These are phyloP conservation scores for Annulohypoxylon maeteangense DNA, from an alignment of 495 filamentous ascomycete species.

Conservation along the genomic window DNA sequence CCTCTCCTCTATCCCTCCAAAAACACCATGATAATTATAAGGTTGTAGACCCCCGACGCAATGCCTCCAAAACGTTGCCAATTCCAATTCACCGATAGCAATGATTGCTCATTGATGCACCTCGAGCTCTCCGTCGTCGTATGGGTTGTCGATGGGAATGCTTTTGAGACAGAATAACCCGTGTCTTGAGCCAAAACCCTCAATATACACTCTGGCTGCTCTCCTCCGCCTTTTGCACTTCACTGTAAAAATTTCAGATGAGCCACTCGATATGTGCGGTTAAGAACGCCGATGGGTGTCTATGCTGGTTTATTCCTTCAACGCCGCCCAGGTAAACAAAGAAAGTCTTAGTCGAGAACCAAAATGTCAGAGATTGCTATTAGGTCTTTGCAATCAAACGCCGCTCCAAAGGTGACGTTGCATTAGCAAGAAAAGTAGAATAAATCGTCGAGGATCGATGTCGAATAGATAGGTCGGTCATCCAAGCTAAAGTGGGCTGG, in stretches of 20 bases:
- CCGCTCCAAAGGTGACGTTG: conserved; percentile 27
- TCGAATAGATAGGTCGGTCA: conserved; percentile 25
- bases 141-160: conserved; percentile 27
- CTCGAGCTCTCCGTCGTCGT: conserved; percentile 29
- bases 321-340: conserved; percentile 49
- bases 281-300: conserved; percentile 50
- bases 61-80: conserved; percentile 17
- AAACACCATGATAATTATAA: conserved; percentile 38
- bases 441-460: conserved; percentile 22
- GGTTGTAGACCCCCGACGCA: conserved; percentile 19
- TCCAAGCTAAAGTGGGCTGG: background rate
- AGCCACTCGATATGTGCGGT: conserved; percentile 44
- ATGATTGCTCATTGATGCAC: conserved; percentile 31
- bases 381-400: conserved; percentile 32
- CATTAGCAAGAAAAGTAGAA: conserved; percentile 8
- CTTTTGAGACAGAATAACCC: conserved; percentile 24
- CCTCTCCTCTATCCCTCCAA: conserved; percentile 22
- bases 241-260: conserved; percentile 41
- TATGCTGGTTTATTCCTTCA: conserved; percentile 52
- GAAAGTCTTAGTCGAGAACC: conserved; percentile 41
- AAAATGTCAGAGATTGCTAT: conserved; percentile 45
- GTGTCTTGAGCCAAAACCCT: conserved; percentile 30
- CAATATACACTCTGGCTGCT: conserved; percentile 41
- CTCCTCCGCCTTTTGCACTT: conserved; percentile 30
- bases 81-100: conserved; percentile 18